phyloP scores from a whole-genome alignment of 495 filamentous ascomycete genomes.

The Penicillium flavigenum region DNA sequence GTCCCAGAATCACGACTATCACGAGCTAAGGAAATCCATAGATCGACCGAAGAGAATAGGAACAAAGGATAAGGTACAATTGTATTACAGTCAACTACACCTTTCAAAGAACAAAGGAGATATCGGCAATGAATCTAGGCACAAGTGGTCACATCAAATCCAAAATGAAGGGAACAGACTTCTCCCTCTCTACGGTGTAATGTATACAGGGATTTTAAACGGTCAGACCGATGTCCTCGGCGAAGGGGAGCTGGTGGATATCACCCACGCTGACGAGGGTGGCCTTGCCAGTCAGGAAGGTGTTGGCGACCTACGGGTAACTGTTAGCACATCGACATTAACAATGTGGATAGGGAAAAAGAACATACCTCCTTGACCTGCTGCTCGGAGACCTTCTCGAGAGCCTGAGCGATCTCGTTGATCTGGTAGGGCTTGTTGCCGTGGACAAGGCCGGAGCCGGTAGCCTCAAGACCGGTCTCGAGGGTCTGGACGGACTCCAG shows the following conservation, averaged over 20 bases:
- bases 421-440: slow-evolving; percentile 84
- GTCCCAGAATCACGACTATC: no score
- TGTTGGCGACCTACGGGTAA: slow-evolving; percentile 69
- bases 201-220: slow-evolving; percentile 64
- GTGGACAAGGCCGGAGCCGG: slow-evolving; percentile 74
- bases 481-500: slow-evolving; percentile 78
- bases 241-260: slow-evolving; percentile 82
- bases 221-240: slow-evolving; percentile 88
- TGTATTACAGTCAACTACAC: slow-evolving; percentile 53
- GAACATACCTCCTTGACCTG: slow-evolving; percentile 81
- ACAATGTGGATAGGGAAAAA: slow-evolving; percentile 6
- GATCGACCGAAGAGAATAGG: neutral
- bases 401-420: slow-evolving; percentile 71
- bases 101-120: slow-evolving; percentile 40
- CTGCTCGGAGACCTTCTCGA: slow-evolving; percentile 78
- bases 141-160: slow-evolving; percentile 39
- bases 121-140: slow-evolving; percentile 45
- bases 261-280: slow-evolving; percentile 79
- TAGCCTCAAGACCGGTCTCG: slow-evolving; percentile 63
- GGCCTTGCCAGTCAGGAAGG: slow-evolving; percentile 82
- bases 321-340: slow-evolving; percentile 19
- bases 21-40: neutral
- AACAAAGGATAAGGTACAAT: slow-evolving; percentile 41
- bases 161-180: slow-evolving; percentile 34
- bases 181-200: slow-evolving; percentile 47